Percentiles rank a stretch among this genome's conserved stretches.
Evolutionary conservation across 495 filamentous ascomycete species (phyloP).

Genomic region (Aspergillus heteromorphus): DNA sequence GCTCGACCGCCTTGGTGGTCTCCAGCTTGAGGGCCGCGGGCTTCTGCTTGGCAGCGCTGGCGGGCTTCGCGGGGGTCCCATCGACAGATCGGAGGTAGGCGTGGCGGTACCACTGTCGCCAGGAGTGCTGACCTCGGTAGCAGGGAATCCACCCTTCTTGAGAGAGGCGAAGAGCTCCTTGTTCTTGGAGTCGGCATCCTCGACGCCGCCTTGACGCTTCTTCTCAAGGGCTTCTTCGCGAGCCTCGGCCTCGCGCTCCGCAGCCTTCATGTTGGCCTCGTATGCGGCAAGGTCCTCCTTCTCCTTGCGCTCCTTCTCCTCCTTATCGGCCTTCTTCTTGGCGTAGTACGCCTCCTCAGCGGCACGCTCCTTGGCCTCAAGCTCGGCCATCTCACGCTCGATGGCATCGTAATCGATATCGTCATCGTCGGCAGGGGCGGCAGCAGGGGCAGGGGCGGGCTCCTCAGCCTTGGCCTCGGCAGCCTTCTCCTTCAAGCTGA

Average conservation of each 20-base stretch:
- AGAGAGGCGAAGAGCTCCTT: conserved; percentile 50
- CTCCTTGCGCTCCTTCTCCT: conserved; percentile 57
- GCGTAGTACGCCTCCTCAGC: conserved; percentile 54
- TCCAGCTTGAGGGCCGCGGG: conserved; percentile 79
- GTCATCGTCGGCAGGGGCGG: conserved; percentile 39
- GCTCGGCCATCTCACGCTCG: conserved; percentile 47
- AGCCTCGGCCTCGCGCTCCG: conserved; percentile 53
- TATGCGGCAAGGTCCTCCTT: conserved; percentile 44
- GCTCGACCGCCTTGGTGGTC: conserved; percentile 75
- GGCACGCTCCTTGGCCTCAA: conserved; percentile 56
- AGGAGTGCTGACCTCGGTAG: conserved; percentile 46
- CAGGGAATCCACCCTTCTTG: conserved; percentile 47
- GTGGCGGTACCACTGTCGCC: conserved; percentile 52
- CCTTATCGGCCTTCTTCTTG: conserved; percentile 57
- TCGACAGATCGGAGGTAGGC: conserved; percentile 50
- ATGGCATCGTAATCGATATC: conserved; percentile 49
- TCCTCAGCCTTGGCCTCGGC: conserved; percentile 39
- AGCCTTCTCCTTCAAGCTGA: conserved; percentile 36
- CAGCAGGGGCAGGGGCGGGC: conserved; percentile 29
- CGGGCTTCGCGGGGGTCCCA: conserved; percentile 50
- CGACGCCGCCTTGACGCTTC: conserved; percentile 33
- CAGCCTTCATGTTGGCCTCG: conserved; percentile 53
- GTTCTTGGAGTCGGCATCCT: conserved; percentile 29
- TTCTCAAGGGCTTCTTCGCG: conserved; percentile 49
- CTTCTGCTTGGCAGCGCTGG: conserved; percentile 58